Percentiles rank a stretch among this genome's conserved stretches.
phyloP scores from a whole-genome alignment of 805 yeast genomes.

The Starmera caribaea region DNA sequence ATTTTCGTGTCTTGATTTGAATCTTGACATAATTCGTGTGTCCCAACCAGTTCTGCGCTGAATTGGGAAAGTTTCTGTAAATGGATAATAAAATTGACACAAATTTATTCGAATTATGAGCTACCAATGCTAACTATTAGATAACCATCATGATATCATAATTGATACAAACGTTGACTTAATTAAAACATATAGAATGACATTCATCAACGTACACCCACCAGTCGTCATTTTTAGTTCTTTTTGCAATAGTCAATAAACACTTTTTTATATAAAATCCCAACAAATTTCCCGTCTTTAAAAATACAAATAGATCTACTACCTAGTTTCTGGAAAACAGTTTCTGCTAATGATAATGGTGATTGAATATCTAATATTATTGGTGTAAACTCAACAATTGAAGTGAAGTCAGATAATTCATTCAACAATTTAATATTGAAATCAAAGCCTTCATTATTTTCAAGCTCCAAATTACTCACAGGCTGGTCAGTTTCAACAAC shows the following conservation, averaged over 20 bases:
- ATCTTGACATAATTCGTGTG: too few species aligned
- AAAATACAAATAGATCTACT: conserved; percentile 36
- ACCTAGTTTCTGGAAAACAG: conserved; percentile 43
- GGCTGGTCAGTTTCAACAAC: background rate
- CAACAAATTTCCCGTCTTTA: conserved; percentile 37
- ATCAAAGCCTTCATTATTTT: background rate
- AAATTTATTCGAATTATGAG: too few species aligned
- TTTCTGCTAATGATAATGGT: conserved; percentile 39
- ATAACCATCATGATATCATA: too few species aligned
- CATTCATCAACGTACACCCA: too few species aligned
- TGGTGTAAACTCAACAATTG: conserved; percentile 36
- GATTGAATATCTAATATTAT: conserved; percentile 36
- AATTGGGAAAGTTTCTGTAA: too few species aligned
- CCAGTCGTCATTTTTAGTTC: background rate
- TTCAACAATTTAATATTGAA: background rate
- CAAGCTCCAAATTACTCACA: background rate
- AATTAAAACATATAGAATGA: too few species aligned
- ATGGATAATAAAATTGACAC: too few species aligned
- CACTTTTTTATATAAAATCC: conserved; percentile 43
- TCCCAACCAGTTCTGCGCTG: too few species aligned
- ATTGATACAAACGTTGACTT: too few species aligned
- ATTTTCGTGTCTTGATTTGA: too few species aligned
- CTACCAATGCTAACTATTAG: too few species aligned
- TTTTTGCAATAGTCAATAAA: conserved; percentile 34
- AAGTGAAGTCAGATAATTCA: conserved; percentile 29